Evolutionary conservation across 2,329 filamentous ascomycete genomes (phyloP).

Genomic region (Aureobasidium sp.): DNA sequence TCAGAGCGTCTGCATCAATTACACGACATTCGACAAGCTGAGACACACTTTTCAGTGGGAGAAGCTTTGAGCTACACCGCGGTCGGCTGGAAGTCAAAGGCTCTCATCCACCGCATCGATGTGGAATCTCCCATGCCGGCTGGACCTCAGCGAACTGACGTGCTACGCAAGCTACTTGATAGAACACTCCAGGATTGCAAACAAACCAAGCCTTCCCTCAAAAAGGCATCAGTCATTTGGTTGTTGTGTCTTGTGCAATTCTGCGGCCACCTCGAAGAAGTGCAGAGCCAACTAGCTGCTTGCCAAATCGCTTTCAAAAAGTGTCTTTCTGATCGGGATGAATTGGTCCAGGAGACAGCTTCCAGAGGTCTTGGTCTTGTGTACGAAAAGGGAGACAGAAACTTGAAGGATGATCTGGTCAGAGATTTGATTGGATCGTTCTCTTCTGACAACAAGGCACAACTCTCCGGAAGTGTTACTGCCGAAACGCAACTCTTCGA

Average conservation of each 20-base stretch:
- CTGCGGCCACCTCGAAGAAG: constrained; percentile 68
- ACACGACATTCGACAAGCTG: constrained; percentile 76
- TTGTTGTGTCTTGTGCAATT: constrained; percentile 86
- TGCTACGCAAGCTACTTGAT: constrained; percentile 54
- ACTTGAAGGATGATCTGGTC: constrained; percentile 73
- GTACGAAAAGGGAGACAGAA: constrained; percentile 82
- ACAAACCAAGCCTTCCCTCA: constrained; percentile 77
- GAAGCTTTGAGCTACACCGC: constrained; percentile 76
- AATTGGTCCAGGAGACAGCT: constrained; percentile 91
- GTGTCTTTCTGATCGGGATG: constrained; percentile 79
- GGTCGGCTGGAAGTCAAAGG: constrained; percentile 75
- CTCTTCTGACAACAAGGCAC: constrained; percentile 62
- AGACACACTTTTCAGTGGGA: constrained; percentile 84
- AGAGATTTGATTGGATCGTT: constrained; percentile 85
- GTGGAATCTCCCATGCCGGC: constrained; percentile 53
- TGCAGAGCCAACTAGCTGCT: constrained; percentile 67
- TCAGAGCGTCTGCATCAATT: constrained; percentile 65
- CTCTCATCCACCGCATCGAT: constrained; percentile 67
- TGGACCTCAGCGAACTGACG: constrained; percentile 30
- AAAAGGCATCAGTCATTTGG: constrained; percentile 94
- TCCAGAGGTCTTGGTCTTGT: constrained; percentile 86
- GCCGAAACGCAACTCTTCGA: constrained; percentile 92
- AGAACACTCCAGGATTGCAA: constrained; percentile 72
- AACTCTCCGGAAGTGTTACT: constrained; percentile 69
- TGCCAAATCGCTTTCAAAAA: constrained; percentile 84